These are phyloP conservation scores for Ogataea degrootiae DNA, from an alignment of 805 yeast species.

Conservation along the genomic window DNA sequence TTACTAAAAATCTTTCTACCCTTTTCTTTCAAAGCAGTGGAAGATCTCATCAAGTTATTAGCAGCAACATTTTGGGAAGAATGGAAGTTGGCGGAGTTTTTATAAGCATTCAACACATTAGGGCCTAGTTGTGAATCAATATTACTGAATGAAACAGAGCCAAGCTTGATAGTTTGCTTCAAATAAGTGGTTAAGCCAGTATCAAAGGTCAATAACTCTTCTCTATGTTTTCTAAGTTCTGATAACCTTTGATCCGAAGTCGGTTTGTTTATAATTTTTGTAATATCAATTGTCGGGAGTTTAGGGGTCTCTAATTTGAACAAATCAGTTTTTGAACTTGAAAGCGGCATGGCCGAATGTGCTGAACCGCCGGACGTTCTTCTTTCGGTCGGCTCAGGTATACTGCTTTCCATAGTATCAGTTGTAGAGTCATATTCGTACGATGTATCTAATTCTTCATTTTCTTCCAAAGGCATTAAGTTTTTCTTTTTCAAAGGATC, in stretches of 20 bases:
- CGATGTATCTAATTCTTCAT: background rate
- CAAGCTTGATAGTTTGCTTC: constrained; percentile 16
- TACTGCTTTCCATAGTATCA: background rate
- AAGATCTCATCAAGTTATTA: constrained; percentile 35
- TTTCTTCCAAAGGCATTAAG: background rate
- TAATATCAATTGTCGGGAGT: constrained; percentile 12
- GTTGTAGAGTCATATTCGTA: background rate
- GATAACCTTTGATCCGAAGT: constrained; percentile 33
- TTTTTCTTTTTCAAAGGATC: background rate
- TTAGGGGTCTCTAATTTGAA: background rate
- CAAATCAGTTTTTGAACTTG: background rate
- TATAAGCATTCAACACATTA: constrained; percentile 61
- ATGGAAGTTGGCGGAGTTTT: constrained; percentile 46
- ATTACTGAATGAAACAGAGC: constrained; percentile 10
- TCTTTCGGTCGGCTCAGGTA: background rate
- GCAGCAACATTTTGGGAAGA: constrained; percentile 25
- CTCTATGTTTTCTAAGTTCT: constrained; percentile 39
- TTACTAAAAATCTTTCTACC: constrained; percentile 23
- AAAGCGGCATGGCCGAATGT: background rate
- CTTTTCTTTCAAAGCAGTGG: constrained; percentile 21
- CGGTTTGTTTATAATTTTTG: constrained; percentile 14
- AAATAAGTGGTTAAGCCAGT: constrained; percentile 60
- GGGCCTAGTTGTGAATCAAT: constrained; percentile 34
- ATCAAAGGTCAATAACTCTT: constrained; percentile 40
- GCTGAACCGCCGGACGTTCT: background rate